Conservation (phyloP, 2,329 filamentous ascomycete species). For the Diaporthe batatas region DNA sequence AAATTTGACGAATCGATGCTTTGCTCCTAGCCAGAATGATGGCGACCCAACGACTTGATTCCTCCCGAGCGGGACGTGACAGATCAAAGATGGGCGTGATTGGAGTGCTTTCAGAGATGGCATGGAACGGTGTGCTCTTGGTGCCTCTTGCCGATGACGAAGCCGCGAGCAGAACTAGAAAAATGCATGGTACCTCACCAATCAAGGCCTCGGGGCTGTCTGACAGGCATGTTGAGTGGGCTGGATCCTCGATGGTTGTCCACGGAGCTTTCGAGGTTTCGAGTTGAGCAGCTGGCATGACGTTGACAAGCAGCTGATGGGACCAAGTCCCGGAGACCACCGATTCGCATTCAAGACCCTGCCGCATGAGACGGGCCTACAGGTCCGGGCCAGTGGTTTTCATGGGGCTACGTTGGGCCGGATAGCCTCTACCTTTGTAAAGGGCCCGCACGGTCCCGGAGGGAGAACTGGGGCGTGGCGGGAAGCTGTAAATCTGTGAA, state of each 20-base stretch:
- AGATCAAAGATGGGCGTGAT: background rate
- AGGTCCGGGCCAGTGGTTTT: background rate
- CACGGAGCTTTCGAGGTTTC: background rate
- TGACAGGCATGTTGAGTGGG: background rate
- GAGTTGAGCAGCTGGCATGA: background rate
- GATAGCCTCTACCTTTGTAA: background rate
- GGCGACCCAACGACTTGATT: constrained; percentile 32
- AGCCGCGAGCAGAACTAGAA: constrained; percentile 20
- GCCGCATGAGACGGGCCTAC: background rate
- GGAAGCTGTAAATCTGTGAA: background rate
- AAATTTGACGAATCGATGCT: constrained; percentile 48
- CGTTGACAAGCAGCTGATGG: background rate
- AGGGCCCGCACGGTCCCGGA: background rate
- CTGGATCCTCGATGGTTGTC: background rate
- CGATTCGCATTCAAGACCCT: background rate
- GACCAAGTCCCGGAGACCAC: background rate
- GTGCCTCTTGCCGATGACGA: background rate
- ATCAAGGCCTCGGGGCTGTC: background rate
- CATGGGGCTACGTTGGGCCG: background rate
- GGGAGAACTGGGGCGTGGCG: background rate
- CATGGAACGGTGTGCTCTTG: background rate
- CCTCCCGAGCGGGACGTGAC: constrained; percentile 34
- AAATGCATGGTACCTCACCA: constrained; percentile 33
- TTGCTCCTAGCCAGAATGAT: constrained; percentile 38
- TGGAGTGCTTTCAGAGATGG: background rate